Evolutionary conservation across 192 early-diverging fungal species (phyloP).

Genomic region (Podila minutissima): DNA sequence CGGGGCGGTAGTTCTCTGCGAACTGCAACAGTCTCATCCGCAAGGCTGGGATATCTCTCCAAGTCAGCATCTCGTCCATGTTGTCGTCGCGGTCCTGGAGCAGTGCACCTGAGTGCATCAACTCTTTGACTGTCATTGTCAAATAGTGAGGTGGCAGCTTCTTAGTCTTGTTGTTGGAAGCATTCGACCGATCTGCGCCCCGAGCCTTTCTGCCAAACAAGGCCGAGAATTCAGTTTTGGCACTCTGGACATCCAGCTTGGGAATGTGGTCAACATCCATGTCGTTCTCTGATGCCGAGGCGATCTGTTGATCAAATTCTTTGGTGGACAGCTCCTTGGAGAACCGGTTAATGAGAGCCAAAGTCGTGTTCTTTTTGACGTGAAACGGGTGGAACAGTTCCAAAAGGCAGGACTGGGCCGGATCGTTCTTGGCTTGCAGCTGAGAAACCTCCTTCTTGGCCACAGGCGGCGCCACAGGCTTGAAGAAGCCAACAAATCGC

Average conservation of each 20-base stretch:
- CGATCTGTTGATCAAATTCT: constrained; percentile 19
- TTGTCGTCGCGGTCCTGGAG: constrained; percentile 32
- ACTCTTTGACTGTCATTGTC: constrained; percentile 24
- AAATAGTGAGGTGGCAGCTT: constrained; percentile 22
- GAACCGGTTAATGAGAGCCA: constrained; percentile 58
- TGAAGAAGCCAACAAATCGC: constrained; percentile 53
- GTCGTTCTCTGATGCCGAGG: constrained; percentile 11
- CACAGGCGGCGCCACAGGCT: constrained; percentile 14
- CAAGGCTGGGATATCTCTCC: constrained; percentile 46
- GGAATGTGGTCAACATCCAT: constrained; percentile 21
- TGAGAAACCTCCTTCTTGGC: constrained; percentile 34
- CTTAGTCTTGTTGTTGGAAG: constrained; percentile 20
- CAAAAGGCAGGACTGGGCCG: constrained; percentile 20
- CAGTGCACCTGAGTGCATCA: constrained; percentile 33
- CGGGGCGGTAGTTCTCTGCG: constrained; percentile 73
- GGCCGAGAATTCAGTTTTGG: constrained; percentile 1
- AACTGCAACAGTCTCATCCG: constrained; percentile 78
- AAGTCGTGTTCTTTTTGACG: constrained; percentile 57
- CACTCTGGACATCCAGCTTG: not conserved
- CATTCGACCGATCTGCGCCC: constrained; percentile 2
- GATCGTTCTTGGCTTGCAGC: constrained; percentile 13
- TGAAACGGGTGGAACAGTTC: constrained; percentile 69
- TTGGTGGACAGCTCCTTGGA: constrained; percentile 5
- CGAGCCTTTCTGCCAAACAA: constrained; percentile 7
- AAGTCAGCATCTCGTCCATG: constrained; percentile 28